Base-by-base conservation (phyloP, 1,139 yeast species). In the Meyerozyma guilliermondii region DNA sequence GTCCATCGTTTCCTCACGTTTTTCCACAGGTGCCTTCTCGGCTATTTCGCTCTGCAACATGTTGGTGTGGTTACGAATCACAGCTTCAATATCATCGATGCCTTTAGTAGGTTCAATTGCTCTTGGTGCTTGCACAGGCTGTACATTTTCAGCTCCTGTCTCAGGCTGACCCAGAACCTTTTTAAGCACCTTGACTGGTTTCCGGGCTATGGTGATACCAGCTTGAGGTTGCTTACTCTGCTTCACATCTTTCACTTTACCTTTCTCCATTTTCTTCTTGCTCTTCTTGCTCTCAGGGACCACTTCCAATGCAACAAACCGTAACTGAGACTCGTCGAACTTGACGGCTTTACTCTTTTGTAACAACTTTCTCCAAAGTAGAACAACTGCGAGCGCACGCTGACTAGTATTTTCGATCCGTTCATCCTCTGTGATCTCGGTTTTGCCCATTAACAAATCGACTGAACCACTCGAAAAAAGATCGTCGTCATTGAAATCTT, bases 401-500 rank as follows among this genome's bases (percentile, higher is more conserved):
- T 9, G n/a, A 8, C 18, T 13, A 5, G 14, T 16, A 13, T 13
- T 29, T 9, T 29, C 16, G 8, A 3, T 3, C 16, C 33, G 10
- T 13, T 29, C 33, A 3, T 13, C 18, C 10, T n/a, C 33, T 7
- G 33, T 10, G n/a, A 13, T 14, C 10, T 29, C 18, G 9, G 7
- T 16, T 13, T 29, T 29, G 16, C 74, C 74, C 29, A 60, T 55
- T 22, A 71, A 54, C 24, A 66, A 51, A 44, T 68, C 55, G 31
- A 60, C 55, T 44, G 68, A 60, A 34, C 56, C 55, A n/a, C 63
- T 48, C 23, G 49, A 48, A 47, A 70, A 71, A 39, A 71, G 54
- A 42, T 60, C 66, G 16, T 68, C 68, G 53, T 82, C 87, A 49
- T 80, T 70, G 53, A 83, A 83, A 55, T 82, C 89, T 42, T 71